Conservation (phyloP, 331 rosid species). For the Acacia pycnantha region DNA sequence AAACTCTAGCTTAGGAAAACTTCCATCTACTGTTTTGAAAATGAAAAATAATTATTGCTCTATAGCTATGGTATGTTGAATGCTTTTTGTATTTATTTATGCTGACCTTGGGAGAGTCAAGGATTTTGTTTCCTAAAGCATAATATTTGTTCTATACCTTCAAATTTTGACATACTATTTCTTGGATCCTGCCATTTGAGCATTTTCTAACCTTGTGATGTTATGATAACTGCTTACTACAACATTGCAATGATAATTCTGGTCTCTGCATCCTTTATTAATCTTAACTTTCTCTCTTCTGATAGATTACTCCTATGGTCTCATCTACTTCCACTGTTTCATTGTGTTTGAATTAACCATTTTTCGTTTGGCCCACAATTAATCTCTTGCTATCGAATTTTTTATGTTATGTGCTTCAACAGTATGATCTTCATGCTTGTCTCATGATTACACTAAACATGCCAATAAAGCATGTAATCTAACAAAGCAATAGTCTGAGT, state of each 20-base stretch:
- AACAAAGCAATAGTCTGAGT: not conserved
- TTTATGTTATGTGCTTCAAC: not conserved
- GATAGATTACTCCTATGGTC: not conserved
- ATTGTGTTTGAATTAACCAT: not conserved
- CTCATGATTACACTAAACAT: not conserved
- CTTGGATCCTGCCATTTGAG: not conserved
- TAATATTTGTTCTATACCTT: not conserved
- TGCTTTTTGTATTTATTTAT: not conserved
- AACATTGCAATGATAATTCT: not conserved
- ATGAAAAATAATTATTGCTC: not conserved
- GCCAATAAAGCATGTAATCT: not conserved
- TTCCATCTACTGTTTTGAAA: not conserved
- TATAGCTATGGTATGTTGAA: not conserved
- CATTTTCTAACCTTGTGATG: not conserved
- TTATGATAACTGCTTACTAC: not conserved
- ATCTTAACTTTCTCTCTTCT: not conserved
- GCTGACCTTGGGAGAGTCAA: not conserved
- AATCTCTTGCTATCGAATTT: not conserved
- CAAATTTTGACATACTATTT: not conserved
- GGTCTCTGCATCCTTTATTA: not conserved
- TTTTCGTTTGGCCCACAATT: constrained; percentile 4
- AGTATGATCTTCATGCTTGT: not conserved
- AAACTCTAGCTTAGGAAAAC: not conserved
- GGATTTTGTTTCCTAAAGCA: not conserved
- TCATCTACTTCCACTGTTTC: not conserved